phyloP scores from a whole-genome alignment of 2,329 filamentous ascomycete species.

The Alternaria triticina region DNA sequence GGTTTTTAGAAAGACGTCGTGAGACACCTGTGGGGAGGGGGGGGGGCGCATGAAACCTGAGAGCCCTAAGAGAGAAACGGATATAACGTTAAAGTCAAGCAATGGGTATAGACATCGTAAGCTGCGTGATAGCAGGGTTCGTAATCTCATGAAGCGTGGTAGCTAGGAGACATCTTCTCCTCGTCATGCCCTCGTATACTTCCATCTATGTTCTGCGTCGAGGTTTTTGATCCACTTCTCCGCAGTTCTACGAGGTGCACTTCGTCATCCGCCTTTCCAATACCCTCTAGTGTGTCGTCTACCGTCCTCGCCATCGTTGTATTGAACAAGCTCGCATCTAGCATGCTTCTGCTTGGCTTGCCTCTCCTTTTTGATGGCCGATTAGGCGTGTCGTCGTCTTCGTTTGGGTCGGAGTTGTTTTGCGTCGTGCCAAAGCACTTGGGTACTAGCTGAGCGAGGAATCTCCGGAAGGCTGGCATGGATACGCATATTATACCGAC shows the following conservation, averaged over 20 bases:
- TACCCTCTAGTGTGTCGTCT: background rate
- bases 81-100: background rate
- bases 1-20: slow-evolving; percentile 25
- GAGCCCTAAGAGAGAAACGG: no score
- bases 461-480: slow-evolving; percentile 22
- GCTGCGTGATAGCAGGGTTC: background rate
- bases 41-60: no score
- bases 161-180: background rate
- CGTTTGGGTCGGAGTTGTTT: background rate
- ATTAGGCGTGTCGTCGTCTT: slow-evolving; percentile 4
- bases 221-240: background rate
- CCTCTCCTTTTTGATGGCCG: background rate
- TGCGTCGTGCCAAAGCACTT: slow-evolving; percentile 15
- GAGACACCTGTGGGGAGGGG: background rate
- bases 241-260: background rate
- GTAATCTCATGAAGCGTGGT: background rate
- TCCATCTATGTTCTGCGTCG: background rate
- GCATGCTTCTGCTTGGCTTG: background rate
- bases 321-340: background rate
- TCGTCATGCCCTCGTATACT: background rate
- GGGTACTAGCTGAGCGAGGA: slow-evolving; percentile 43
- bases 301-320: background rate
- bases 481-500: slow-evolving; percentile 26
- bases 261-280: background rate
- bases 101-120: background rate